Conservation (phyloP, 2,329 filamentous ascomycete genomes). For the Paramyrothecium sp. region DNA sequence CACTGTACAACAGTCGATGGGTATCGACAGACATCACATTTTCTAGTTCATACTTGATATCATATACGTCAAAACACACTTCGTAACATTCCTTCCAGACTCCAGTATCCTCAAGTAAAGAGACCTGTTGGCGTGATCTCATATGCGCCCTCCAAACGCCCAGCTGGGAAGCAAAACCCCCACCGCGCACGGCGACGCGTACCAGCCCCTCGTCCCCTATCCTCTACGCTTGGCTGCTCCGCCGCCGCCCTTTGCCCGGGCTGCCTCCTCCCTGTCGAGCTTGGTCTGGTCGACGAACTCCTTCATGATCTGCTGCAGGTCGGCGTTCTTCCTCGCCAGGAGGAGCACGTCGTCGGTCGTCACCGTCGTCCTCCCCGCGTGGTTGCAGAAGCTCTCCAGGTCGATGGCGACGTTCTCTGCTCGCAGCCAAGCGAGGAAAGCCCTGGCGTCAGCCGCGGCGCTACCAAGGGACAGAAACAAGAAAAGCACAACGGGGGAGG, state of each 20-base stretch:
- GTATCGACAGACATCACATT: too few relatives aligned
- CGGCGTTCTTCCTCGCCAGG: slow-evolving; percentile 82
- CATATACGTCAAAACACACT: too few relatives aligned
- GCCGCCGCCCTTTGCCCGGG: slow-evolving; percentile 23
- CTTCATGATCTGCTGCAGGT: slow-evolving; percentile 73
- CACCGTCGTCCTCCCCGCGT: slow-evolving; percentile 78
- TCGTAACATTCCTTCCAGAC: too few relatives aligned
- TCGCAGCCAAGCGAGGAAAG: too few relatives aligned
- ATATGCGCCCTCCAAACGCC: slow-evolving; percentile 4
- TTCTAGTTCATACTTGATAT: too few relatives aligned
- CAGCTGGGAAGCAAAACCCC: not conserved
- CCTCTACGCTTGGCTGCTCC: slow-evolving; percentile 27
- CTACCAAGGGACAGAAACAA: too few relatives aligned
- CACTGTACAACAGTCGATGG: too few relatives aligned
- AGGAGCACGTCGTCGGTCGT: slow-evolving; percentile 86
- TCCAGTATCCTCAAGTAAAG: too few relatives aligned
- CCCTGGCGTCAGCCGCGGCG: too few relatives aligned
- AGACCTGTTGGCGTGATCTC: too few relatives aligned
- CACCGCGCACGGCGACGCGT: not conserved
- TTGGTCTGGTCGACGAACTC: slow-evolving; percentile 63
- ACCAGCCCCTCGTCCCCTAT: slow-evolving; percentile 1
- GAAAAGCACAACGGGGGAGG: not conserved
- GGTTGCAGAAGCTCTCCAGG: slow-evolving; percentile 60
- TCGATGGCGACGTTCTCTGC: slow-evolving; percentile 56
- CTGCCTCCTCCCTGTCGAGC: slow-evolving; percentile 31